phyloP scores from a whole-genome alignment of 2,329 filamentous ascomycete genomes.

The Tolypocladium tundrense region DNA sequence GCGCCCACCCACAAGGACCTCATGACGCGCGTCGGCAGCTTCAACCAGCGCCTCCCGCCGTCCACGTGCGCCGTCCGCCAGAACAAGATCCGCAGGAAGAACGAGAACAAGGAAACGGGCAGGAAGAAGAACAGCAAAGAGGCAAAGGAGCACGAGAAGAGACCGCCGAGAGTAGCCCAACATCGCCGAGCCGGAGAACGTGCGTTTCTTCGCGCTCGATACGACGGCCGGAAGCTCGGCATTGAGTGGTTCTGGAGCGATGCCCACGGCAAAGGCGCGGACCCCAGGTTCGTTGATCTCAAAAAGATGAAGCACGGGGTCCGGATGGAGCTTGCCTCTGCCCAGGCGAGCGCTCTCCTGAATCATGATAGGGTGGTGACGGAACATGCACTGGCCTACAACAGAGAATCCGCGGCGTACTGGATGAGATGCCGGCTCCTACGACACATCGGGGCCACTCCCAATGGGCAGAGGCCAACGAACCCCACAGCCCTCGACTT shows the following conservation, averaged over 20 bases:
- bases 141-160: neutral
- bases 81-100: neutral
- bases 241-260: constrained; percentile 4
- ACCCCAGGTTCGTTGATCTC: neutral
- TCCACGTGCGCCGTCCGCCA: neutral
- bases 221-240: neutral
- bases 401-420: neutral
- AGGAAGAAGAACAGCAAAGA: neutral
- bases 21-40: neutral
- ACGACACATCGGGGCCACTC: neutral
- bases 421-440: neutral
- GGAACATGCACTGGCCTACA: neutral
- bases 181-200: neutral
- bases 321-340: neutral
- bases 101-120: neutral
- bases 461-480: neutral
- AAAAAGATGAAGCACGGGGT: neutral
- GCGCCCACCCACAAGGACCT: neutral
- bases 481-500: neutral
- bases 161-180: neutral
- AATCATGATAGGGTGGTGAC: neutral
- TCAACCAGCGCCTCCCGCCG: neutral
- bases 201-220: neutral
- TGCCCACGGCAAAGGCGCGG: neutral
- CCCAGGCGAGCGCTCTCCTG: neutral